Evolutionary conservation across 108 stramenopile genomes (phyloP), one percentile per base, ranked within the genome.

Genomic region (Cyclotella atomus): DNA sequence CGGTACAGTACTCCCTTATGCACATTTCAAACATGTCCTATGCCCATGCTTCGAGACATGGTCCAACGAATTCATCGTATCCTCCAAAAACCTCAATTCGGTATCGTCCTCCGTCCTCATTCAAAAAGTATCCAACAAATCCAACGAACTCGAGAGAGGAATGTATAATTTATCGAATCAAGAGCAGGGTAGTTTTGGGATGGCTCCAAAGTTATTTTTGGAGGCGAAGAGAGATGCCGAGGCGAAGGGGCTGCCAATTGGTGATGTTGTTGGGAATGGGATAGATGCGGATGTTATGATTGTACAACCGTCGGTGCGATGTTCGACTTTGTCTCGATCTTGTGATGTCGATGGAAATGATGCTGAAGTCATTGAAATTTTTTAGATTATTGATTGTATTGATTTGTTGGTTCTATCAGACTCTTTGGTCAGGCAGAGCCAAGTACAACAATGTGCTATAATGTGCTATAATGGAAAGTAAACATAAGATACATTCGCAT

Each of bases 1-100:
- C 59, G 85, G 87, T 19, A 78, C 73, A 14, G 82, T 83, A 36
- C 73, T 83, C 28, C 82, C 82, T 4, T 79, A 41, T 54, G 73
- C 82, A 20, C 73, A 75, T 57, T 83, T 83, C 28, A 17, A 62
- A 25, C 56, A 83, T 25, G 60, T 63, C 15, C 10, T 64, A 17
- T 59, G 73, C 67, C 60, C 72, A 53, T 55, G 65, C 35, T 75
- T 83, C 59, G 77, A 68, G 61, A 59, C 50, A 17, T 79, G 72
- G 77, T 65, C 62, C 2, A 61, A 36, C 24, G n/a, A 56, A 36
- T 59, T 75, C 28, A 34, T 56, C 16, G 16, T 15, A 30, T 19
- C 65, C 12, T 38, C 60, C 8, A 70, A 76, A 59, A 32, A 14
- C 9, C 55, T 55, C 20, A 33, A 70, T 28, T 41, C 55, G 5